phyloP scores from a whole-genome alignment of 148 eudicot species.

The Spergularia bocconei region DNA sequence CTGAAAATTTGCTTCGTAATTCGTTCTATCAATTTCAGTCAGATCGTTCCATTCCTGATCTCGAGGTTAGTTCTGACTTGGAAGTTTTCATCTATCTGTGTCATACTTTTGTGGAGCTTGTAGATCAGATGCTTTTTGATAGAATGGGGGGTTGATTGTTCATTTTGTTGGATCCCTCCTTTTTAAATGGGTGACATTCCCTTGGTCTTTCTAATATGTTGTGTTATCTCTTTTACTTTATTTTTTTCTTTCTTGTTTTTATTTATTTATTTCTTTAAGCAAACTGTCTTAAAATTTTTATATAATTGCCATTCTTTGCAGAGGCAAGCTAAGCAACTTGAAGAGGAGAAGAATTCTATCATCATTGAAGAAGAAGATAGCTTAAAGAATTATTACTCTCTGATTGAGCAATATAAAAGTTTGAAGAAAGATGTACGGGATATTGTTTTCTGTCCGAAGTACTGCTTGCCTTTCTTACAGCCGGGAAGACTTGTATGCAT shows the following conservation, averaged over 20 bases:
- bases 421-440: slow-evolving; percentile 78
- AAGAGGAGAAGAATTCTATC: slow-evolving; percentile 84
- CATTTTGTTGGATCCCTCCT: too few relatives aligned
- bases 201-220: too few relatives aligned
- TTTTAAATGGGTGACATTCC: too few relatives aligned
- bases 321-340: slow-evolving; percentile 76
- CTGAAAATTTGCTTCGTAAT: slow-evolving; percentile 93
- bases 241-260: neutral
- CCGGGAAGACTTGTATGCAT: slow-evolving; percentile 91
- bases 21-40: slow-evolving; percentile 96
- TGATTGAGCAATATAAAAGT: slow-evolving; percentile 69
- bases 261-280: neutral
- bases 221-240: too few relatives aligned
- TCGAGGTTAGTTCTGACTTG: slow-evolving; percentile 54
- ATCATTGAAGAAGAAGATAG: slow-evolving; percentile 80
- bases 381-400: slow-evolving; percentile 76
- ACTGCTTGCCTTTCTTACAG: slow-evolving; percentile 92
- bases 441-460: slow-evolving; percentile 59
- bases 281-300: neutral
- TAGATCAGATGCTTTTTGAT: neutral
- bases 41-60: slow-evolving; percentile 86
- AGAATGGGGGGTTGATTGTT: neutral
- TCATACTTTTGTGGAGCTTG: neutral
- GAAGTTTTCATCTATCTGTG: neutral
- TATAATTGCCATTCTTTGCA: slow-evolving; percentile 31